Evolutionary conservation across 2,329 filamentous ascomycete genomes (phyloP), one percentile per base, ranked within the genome.

Genomic region (Neonectria hederae): DNA sequence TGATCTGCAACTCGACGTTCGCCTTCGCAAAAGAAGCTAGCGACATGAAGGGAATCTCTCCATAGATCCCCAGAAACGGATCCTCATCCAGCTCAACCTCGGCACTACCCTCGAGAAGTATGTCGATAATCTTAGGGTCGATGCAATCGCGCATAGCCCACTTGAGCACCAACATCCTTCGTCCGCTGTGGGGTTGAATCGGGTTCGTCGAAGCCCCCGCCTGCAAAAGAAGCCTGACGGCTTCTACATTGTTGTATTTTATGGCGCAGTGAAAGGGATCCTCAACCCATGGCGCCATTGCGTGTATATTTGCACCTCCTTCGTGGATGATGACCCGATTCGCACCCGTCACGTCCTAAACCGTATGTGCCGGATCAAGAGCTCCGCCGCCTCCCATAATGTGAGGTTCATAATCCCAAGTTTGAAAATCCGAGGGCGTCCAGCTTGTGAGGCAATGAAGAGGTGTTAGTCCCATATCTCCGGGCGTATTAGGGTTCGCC

Each of bases 151-250:
- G 46, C 13, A 69, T 49, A 5, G 67, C 65, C 59, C 63, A 55
- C 21, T 22, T 30, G 28, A 69, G 59, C 13, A 70, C 32, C 22
- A 69, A 54, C 28, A 54, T 61, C 59, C 54, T 70, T 22, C 24
- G 17, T 1, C 59, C 63, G 6, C 58, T 63, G 11, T 10, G 3
- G 17, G 11, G 55, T 10, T 54, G 40, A 19, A 61, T 45, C 17
- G 68, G 68, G 21, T 68, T 68, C 14, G 67, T 68, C 4, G 67
- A 70, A 46, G 67, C 68, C 49, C 68, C 68, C 5, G 58, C 55
- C 22, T 58, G 35, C 14, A 70, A 54, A 52, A 69, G 67, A 43
- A 69, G 56, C 30, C 57, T 55, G n/a, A 61, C 67, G 1, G 32
- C 67, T 56, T 68, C 52, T 21, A 21, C 9, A 22, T 64, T 59